These are phyloP conservation scores for Leptographium lundbergii DNA, from an alignment of 2,329 filamentous ascomycete species.

Conservation along the genomic window DNA sequence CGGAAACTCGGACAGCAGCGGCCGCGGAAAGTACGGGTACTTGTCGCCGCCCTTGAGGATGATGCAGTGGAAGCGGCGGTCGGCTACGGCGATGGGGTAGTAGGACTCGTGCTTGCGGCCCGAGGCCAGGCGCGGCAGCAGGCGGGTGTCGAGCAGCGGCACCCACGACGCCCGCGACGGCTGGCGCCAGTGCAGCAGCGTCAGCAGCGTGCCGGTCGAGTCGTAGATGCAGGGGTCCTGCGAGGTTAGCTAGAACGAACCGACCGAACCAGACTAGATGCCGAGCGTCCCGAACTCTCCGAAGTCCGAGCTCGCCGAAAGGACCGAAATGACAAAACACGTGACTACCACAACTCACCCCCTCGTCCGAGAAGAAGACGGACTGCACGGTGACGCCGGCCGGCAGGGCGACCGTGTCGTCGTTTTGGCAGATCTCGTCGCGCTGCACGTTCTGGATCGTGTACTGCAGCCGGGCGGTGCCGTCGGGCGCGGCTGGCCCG, in stretches of 20 bases:
- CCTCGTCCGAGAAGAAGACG: constrained; percentile 84
- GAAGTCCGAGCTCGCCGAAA: neutral
- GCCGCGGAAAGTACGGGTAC: constrained; percentile 85
- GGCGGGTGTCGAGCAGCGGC: constrained; percentile 79
- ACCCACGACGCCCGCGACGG: constrained; percentile 82
- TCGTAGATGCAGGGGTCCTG: constrained; percentile 95
- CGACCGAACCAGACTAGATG: too few relatives aligned
- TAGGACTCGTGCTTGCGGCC: constrained; percentile 84
- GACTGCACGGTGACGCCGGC: constrained; percentile 61
- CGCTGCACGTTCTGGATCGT: constrained; percentile 90
- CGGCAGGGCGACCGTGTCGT: constrained; percentile 79
- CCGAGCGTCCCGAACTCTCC: neutral
- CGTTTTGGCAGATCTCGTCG: constrained; percentile 87
- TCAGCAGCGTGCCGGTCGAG: constrained; percentile 75
- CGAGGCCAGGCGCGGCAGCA: constrained; percentile 66
- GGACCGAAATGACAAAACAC: neutral
- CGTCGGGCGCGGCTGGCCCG: constrained; percentile 69
- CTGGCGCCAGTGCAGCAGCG: constrained; percentile 81
- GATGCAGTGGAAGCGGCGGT: constrained; percentile 93
- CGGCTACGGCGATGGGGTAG: constrained; percentile 88
- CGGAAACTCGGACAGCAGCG: constrained; percentile 83
- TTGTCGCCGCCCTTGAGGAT: constrained; percentile 92
- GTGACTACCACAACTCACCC: constrained; percentile 49
- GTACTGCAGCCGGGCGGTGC: constrained; percentile 68
- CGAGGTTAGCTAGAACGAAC: neutral